Evolutionary conservation across 371 early-diverging fungal genomes (phyloP).

Genomic region (Phascolomyces articulosus): DNA sequence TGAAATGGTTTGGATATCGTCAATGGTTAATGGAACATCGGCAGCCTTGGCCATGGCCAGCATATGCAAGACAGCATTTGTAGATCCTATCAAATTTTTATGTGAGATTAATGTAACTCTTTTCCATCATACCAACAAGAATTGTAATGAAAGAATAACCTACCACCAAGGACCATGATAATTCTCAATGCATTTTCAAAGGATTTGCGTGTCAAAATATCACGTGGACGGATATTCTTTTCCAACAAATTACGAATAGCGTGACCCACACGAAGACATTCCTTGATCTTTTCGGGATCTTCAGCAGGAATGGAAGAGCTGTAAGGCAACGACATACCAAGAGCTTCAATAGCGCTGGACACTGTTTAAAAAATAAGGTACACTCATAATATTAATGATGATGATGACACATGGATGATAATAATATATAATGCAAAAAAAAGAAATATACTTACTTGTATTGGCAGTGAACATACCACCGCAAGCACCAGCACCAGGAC

Average conservation of each 20-base stretch:
- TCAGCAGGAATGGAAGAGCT: constrained; percentile 91
- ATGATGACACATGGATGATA: no score
- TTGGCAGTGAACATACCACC: constrained; percentile 97
- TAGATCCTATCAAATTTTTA: constrained; percentile 64
- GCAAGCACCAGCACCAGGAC: constrained; percentile 96
- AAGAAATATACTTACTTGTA: constrained; percentile 61
- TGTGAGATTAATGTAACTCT: no score
- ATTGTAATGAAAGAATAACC: not conserved
- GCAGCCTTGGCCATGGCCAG: constrained; percentile 91
- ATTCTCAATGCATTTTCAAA: constrained; percentile 95
- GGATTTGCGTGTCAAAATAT: constrained; percentile 92
- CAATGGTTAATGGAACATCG: constrained; percentile 78
- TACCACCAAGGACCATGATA: constrained; percentile 91
- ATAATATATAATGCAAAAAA: not conserved
- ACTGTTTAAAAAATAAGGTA: constrained; percentile 54
- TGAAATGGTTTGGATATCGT: constrained; percentile 91
- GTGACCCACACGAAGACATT: constrained; percentile 83
- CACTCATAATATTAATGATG: no score
- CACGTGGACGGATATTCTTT: constrained; percentile 87
- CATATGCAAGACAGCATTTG: constrained; percentile 96
- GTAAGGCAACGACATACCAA: constrained; percentile 96
- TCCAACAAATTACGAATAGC: constrained; percentile 88
- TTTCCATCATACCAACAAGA: no score
- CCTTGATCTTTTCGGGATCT: constrained; percentile 82
- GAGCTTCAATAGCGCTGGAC: constrained; percentile 95